Evolutionary conservation across 2,329 filamentous ascomycete genomes (phyloP), one percentile per base, ranked within the genome.

Genomic region (Fusarium redolens): DNA sequence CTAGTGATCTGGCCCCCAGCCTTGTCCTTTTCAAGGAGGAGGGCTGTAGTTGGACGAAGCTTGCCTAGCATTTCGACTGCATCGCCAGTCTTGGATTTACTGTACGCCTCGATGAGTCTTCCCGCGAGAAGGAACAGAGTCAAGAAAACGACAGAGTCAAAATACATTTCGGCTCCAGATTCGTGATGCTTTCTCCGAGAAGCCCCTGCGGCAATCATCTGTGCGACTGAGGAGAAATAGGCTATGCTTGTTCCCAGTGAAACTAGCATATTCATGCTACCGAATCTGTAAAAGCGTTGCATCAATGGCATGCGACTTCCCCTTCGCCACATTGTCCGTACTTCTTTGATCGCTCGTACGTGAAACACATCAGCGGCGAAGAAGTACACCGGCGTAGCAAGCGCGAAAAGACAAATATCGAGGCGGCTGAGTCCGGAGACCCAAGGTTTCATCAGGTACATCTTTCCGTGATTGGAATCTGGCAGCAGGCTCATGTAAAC

Each of bases 221-320:
- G 91, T 20, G 90, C 92, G 30, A 97, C 84, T 0, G 94, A 97
- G 1, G 94, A 92, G 69, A 97, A 85, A 80, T 97, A 97, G 3
- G 95, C 95, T 68, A 98, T 94, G 4, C 90, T 92, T 1, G 95
- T 97, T 10, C 95, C 95, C 4, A 97, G 87, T 12, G 93, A 96
- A 82, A 98, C 95, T 67, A 98, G 88, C 84, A 97, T 92, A 79
- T 97, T 97, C 95, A 98, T 98, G 84, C 95, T 97, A 13, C 95
- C 95, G 78, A 98, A 98, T n/a, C 93, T 91, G 80, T 95, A 94
- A 78, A 98, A 95, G 18, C 95, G 87, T 74, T 92, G 89, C 20
- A 93, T 76, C 7, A 97, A 80, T 0, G 94, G 93, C 2, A 92
- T 92, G 41, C 88, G 89, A 79, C 94, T 97, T 33, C 90, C 89